phyloP scores from a whole-genome alignment of 306 rosid genomes.

The Fragaria nilgerrensis region DNA sequence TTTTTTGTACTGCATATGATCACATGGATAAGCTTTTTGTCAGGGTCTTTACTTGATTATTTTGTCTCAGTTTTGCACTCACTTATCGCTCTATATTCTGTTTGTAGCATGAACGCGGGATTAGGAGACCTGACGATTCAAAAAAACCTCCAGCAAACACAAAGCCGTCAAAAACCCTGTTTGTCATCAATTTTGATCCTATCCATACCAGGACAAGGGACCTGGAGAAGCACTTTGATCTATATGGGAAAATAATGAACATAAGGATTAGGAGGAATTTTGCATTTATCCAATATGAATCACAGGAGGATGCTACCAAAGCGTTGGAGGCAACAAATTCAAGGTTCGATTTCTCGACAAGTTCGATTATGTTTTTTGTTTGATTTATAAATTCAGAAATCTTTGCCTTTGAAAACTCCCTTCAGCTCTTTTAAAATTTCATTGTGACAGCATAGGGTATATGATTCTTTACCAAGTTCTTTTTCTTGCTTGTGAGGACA shows the following conservation, averaged over 20 bases:
- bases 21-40: constrained; percentile 5
- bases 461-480: background rate
- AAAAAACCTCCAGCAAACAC: constrained; percentile 54
- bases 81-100: constrained; percentile 19
- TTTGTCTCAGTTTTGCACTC: constrained; percentile 15
- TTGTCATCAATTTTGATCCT: constrained; percentile 84
- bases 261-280: constrained; percentile 84
- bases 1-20: background rate
- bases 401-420: background rate
- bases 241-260: constrained; percentile 64
- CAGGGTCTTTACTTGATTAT: constrained; percentile 12
- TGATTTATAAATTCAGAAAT: background rate
- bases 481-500: background rate
- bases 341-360: constrained; percentile 47
- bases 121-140: constrained; percentile 58
- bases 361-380: background rate
- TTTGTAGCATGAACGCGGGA: constrained; percentile 78
- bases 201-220: constrained; percentile 77
- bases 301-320: constrained; percentile 76
- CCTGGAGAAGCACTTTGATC: constrained; percentile 79
- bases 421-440: background rate
- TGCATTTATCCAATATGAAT: constrained; percentile 73
- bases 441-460: no score
- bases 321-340: constrained; percentile 71
- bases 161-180: constrained; percentile 69